Conservation (phyloP, 768 basidiomycete genomes). For the Hericium erinaceus region DNA sequence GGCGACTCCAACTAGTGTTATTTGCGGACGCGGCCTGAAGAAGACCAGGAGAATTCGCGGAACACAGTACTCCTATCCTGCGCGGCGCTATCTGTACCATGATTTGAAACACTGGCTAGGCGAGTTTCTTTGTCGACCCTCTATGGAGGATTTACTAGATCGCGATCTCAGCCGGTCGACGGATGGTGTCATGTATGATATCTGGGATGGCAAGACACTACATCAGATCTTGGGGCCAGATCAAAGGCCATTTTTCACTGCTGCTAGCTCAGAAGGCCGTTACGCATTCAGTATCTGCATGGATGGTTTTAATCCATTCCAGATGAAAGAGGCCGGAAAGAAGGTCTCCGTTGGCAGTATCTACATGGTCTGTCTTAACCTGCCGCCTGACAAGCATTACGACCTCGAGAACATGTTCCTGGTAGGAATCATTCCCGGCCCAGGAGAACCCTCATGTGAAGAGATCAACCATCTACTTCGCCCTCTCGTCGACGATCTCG, state of each 20-base stretch:
- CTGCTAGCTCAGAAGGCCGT: conserved; percentile 9
- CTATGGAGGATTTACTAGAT: conserved; percentile 2
- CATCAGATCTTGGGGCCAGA: neutral
- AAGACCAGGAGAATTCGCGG: neutral
- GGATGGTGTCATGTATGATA: neutral
- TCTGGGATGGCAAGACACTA: conserved; percentile 4
- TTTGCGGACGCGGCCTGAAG: neutral
- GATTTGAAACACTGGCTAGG: conserved; percentile 5
- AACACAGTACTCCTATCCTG: neutral
- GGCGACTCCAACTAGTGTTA: neutral
- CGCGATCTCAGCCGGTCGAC: neutral
- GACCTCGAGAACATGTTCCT: conserved; percentile 32
- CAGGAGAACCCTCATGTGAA: conserved; percentile 23
- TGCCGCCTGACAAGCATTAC: conserved; percentile 26
- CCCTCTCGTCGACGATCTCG: conserved; percentile 29
- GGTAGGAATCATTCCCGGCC: conserved; percentile 33
- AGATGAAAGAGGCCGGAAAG: conserved; percentile 22
- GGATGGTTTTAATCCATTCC: conserved; percentile 31
- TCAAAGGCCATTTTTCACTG: neutral
- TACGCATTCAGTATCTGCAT: conserved; percentile 23
- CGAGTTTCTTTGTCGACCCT: neutral
- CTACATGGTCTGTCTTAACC: conserved; percentile 27
- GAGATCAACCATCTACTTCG: conserved; percentile 30
- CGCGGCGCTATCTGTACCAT: conserved; percentile 2
- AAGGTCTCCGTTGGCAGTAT: conserved; percentile 19